Evolutionary conservation across 768 basidiomycete genomes (phyloP), one percentile per base, ranked within the genome.

Genomic region (Leccinum aurantiacum): DNA sequence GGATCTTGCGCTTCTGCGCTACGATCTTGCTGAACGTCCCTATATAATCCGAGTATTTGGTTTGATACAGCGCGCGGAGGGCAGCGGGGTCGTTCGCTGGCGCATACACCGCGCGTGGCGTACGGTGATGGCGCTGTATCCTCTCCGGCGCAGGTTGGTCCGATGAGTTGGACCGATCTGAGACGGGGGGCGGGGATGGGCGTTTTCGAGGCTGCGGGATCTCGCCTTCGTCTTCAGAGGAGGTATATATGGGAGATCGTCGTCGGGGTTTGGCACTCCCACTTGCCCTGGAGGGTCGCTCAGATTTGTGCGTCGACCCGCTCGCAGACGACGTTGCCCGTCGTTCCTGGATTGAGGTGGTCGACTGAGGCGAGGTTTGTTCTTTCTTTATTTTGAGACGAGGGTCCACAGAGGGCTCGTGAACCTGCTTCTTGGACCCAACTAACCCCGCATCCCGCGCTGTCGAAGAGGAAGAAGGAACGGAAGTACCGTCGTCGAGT

Each of bases 201-300:
- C 63, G 62, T 64, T 65, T 69, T 44, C 61, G 63, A 46, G 72
- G 60, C 55, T 75, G 70, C 2, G 71, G 69, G 9, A 72, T 72
- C 59, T 82, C 78, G 24, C 77, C 78, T 66, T 86, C 84, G 54
- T 88, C 84, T 41, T 86, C 86, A 1, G 87, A 86, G 1, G 87
- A 87, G 1, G 88, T 88, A 61, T 86, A 88, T 54, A 85, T 80
- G 1, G 85, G 86, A 3, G 85, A 83, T 47, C 74, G 78, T 49
- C 87, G 84, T 49, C 84, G 78, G 19, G 64, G 56, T 57, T 83
- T 85, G 27, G 59, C 54, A 15, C 60, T 57, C 15, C 61, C 62
- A 37, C 54, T 64, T 22, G 59, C 22, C 51, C 63, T 72, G 59
- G 62, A 33, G 33, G 60, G 25, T 57, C 70, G 67, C 35, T 74